Base-by-base conservation (phyloP, 257 asterid species). In the Dorcoceras hygrometricum region DNA sequence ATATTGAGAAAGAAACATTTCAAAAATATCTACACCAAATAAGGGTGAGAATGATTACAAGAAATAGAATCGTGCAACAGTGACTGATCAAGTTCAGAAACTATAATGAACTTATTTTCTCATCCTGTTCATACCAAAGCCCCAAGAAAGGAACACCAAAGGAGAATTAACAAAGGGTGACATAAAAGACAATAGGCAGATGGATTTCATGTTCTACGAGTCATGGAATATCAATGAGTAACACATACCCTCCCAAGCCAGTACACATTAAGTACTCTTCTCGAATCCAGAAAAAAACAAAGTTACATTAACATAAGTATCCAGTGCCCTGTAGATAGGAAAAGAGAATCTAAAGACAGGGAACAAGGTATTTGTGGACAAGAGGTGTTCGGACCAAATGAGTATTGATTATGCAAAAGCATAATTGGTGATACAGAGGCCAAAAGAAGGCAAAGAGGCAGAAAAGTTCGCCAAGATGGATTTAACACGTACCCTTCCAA, bases 261-360 rank as follows among this genome's bases (percentile, higher is more conserved):
- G 79, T 88, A 88, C 71, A 90, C 73, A 60, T 75, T 79, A 91
- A 79, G 78, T 77, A 32, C 9, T 75, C 89, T 78, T 79, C 89
- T 78, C 84, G 71, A 74, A 75, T 66, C 77, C 94, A 62, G 90
- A 67, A 70, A 93, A 87, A 51, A 84, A n/a, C 77, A 57, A 80
- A 79, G 88, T 86, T 88, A 71, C 88, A 88, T 77, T 90, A 96
- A 73, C 90, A 95, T 76, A 88, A 80, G 51, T 89, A 88, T 65
- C 89, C 81, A 50, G 87, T 67, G 58, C 97, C 98, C 97, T 93
- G 81, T 25, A 56, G 69, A 74, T 59, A 65, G 51, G 50, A 34
- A 73, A 71, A 36, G 50, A 69, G 57, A 57, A 16, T 31, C 36
- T 8, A 31, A 31, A 31, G 10, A 36, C 16, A 36, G 46, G 46